phyloP scores from a whole-genome alignment of 768 basidiomycete genomes.

The Candolleomyces aberdarensis region DNA sequence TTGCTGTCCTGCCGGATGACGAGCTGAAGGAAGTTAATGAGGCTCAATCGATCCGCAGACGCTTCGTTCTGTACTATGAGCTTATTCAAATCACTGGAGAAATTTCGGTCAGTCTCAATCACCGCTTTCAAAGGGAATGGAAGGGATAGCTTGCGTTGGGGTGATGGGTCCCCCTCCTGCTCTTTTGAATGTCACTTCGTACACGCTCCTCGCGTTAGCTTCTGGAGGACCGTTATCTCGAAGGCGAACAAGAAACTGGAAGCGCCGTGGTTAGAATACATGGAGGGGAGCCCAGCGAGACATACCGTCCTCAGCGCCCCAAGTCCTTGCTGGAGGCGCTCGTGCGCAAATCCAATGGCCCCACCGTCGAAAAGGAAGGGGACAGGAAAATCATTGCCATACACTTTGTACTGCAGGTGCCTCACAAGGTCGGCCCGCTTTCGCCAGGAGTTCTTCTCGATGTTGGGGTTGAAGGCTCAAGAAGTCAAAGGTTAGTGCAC shows the following conservation, averaged over 20 bases:
- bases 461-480: constrained; percentile 18
- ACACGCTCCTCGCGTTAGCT: neutral
- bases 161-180: neutral
- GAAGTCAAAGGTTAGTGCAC: neutral
- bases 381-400: constrained; percentile 30
- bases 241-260: neutral
- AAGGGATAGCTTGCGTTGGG: neutral
- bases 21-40: constrained; percentile 46
- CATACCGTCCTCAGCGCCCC: constrained; percentile 25
- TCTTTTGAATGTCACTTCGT: neutral
- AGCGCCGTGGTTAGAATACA: neutral
- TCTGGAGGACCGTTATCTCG: neutral
- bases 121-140: neutral
- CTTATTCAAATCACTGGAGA: constrained; percentile 23
- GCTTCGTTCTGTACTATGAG: constrained; percentile 14
- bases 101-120: neutral
- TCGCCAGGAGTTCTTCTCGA: constrained; percentile 16
- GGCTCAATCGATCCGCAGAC: constrained; percentile 28
- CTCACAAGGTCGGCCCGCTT: constrained; percentile 32
- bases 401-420: constrained; percentile 34
- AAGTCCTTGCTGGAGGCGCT: constrained; percentile 25
- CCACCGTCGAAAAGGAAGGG: constrained; percentile 48
- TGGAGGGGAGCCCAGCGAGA: neutral
- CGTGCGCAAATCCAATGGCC: constrained; percentile 37
- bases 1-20: constrained; percentile 47